Conservation (phyloP, 192 early-diverging fungal species). For the Gamsiella multidivaricata region DNA sequence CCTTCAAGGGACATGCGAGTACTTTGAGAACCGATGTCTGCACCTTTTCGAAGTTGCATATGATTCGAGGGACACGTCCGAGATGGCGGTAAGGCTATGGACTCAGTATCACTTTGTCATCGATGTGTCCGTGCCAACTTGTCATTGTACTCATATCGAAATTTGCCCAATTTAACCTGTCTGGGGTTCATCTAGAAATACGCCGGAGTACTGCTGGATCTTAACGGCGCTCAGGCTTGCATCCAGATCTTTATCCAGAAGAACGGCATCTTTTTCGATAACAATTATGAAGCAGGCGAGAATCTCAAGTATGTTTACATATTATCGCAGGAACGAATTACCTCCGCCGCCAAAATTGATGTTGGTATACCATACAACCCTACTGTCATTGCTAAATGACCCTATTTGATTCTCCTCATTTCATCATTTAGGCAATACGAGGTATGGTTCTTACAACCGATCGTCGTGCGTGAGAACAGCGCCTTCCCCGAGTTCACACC, state of each 20-base stretch:
- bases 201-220: conserved; percentile 69
- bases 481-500: conserved; percentile 54
- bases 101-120: no score
- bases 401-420: not conserved
- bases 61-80: conserved; percentile 66
- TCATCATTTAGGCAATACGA: conserved; percentile 47
- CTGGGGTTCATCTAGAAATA: conserved; percentile 70
- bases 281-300: conserved; percentile 65
- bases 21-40: conserved; percentile 78
- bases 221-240: conserved; percentile 78
- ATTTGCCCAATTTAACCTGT: no score
- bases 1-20: conserved; percentile 76
- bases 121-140: not conserved
- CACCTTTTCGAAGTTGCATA: conserved; percentile 84
- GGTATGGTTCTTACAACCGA: conserved; percentile 40
- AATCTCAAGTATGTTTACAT: conserved; percentile 60
- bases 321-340: no score
- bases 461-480: conserved; percentile 37
- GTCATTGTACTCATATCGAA: conserved; percentile 1
- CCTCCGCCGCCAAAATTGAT: no score
- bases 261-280: conserved; percentile 87
- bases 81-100: conserved; percentile 72
- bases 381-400: no score
- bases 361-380: no score
- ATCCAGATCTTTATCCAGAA: conserved; percentile 87